These are phyloP conservation scores for Botrytis fragariae DNA, from an alignment of 2,329 filamentous ascomycete species.

Conservation along the genomic window DNA sequence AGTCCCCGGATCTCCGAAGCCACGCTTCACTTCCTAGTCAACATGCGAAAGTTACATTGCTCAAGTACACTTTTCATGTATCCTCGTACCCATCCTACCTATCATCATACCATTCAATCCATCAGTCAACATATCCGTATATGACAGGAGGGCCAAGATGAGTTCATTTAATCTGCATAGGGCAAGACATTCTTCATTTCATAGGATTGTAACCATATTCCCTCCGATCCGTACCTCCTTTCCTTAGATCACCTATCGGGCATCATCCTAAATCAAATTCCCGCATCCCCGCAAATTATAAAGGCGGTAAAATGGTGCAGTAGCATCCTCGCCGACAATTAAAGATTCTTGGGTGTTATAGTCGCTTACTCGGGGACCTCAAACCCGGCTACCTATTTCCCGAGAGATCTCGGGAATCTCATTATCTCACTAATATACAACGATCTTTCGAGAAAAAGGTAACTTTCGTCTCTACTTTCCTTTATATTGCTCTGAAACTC, in stretches of 20 bases:
- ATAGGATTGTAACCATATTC: constrained; percentile 9
- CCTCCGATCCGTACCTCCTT: constrained; percentile 9
- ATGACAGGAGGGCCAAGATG: constrained; percentile 2
- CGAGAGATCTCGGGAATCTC: constrained; percentile 23
- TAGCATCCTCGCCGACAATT: constrained; percentile 19
- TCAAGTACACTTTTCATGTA: constrained; percentile 1
- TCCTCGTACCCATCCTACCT: not conserved
- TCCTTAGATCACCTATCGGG: constrained; percentile 1
- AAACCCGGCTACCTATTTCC: constrained; percentile 18
- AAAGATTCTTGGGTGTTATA: not conserved
- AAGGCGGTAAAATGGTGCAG: constrained; percentile 1
- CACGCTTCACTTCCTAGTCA: constrained; percentile 8
- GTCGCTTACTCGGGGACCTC: constrained; percentile 19
- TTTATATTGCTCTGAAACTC: not conserved
- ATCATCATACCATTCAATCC: not conserved
- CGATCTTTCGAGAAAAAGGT: not conserved
- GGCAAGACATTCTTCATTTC: constrained; percentile 12
- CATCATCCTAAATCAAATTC: constrained; percentile 4
- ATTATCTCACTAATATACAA: constrained; percentile 9
- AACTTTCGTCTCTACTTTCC: not conserved
- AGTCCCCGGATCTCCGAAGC: constrained; percentile 21
- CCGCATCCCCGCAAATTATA: not conserved
- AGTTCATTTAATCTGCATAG: constrained; percentile 18
- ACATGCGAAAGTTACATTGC: constrained; percentile 6
- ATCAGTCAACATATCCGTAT: not conserved